These are phyloP conservation scores for Allantophomopsis cytisporea DNA, from an alignment of 2,329 filamentous ascomycete species.

Conservation along the genomic window DNA sequence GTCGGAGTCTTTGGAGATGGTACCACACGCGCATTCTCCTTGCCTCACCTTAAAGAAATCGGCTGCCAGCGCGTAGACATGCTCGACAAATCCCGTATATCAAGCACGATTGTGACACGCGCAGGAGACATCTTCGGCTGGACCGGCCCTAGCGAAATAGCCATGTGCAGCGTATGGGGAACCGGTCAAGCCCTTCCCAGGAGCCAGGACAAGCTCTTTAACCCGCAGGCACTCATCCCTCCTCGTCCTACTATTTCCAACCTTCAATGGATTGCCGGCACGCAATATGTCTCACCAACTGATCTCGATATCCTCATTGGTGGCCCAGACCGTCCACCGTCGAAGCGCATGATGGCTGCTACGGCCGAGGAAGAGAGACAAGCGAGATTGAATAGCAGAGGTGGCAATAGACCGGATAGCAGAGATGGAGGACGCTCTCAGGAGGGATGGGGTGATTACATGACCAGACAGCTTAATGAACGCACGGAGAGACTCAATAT, in stretches of 20 bases:
- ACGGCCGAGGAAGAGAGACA: conserved; percentile 61
- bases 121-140: conserved; percentile 79
- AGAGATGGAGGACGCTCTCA: conserved; percentile 21
- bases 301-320: conserved; percentile 89
- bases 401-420: no score
- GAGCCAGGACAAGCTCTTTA: conserved; percentile 62
- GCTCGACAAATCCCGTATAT: conserved; percentile 61
- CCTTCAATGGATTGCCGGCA: conserved; percentile 91
- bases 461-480: conserved; percentile 79
- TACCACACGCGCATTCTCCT: conserved; percentile 63
- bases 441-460: conserved; percentile 65
- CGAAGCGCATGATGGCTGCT: conserved; percentile 77
- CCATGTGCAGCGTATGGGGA: conserved; percentile 75
- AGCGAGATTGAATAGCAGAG: conserved; percentile 18
- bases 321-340: conserved; percentile 75
- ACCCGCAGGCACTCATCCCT: conserved; percentile 60
- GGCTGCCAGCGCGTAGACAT: conserved; percentile 51
- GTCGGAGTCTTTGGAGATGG: conserved; percentile 79
- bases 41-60: conserved; percentile 83
- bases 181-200: conserved; percentile 50
- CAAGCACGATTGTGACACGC: conserved; percentile 55
- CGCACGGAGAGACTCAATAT: conserved; percentile 76
- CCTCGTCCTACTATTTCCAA: conserved; percentile 87
- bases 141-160: conserved; percentile 78
- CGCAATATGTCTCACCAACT: conserved; percentile 73